Evolutionary conservation across 106 monocot species (phyloP).

Genomic region (Apostasia shenzhenica): DNA sequence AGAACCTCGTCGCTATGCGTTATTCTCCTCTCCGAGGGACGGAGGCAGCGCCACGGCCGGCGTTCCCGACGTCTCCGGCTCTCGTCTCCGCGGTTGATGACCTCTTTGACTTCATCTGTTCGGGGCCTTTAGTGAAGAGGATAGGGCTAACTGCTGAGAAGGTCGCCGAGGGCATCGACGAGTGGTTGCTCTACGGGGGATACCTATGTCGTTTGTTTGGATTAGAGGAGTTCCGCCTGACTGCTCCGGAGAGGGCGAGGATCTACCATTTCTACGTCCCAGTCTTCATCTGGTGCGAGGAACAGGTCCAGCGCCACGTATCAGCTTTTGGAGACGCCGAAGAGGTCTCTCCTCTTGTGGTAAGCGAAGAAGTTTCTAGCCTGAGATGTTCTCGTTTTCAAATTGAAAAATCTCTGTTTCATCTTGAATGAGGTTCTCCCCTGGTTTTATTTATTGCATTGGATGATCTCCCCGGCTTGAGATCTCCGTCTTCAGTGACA

Average conservation of each 20-base stretch:
- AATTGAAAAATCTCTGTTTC: too few species aligned
- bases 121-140: slow-evolving; percentile 58
- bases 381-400: too few species aligned
- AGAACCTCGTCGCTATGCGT: neutral
- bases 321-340: slow-evolving; percentile 48
- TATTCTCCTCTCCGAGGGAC: slow-evolving; percentile 2
- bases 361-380: slow-evolving; percentile 14
- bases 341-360: slow-evolving; percentile 76
- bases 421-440: too few species aligned
- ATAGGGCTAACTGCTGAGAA: slow-evolving; percentile 52
- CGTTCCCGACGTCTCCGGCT: slow-evolving; percentile 42
- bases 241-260: slow-evolving; percentile 62
- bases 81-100: slow-evolving; percentile 57
- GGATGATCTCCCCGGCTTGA: too few species aligned
- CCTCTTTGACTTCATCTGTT: slow-evolving; percentile 78
- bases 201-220: slow-evolving; percentile 58
- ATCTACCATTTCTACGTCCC: slow-evolving; percentile 90
- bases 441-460: too few species aligned
- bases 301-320: slow-evolving; percentile 51
- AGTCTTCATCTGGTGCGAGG: slow-evolving; percentile 91
- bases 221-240: slow-evolving; percentile 50
- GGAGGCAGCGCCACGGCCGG: slow-evolving; percentile 6
- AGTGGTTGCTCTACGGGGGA: slow-evolving; percentile 62
- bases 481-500: too few species aligned
- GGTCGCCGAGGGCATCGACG: slow-evolving; percentile 58